Evolutionary conservation across 75 land plant genomes (phyloP).

Genomic region (Selaginella tamariscina): DNA sequence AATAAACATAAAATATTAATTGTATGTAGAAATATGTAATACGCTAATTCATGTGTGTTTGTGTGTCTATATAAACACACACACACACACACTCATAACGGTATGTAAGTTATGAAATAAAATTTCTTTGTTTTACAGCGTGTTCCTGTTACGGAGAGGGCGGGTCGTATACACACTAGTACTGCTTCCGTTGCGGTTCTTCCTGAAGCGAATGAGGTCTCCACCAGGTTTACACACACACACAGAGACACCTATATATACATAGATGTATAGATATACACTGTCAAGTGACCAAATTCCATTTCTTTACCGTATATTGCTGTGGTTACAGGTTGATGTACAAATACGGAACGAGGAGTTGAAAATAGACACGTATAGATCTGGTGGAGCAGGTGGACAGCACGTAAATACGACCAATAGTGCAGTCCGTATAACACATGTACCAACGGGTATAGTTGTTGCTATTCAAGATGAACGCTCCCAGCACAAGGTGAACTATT

Average conservation of each 20-base stretch:
- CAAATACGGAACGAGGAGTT: constrained; percentile 72
- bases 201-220: constrained; percentile 96
- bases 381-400: constrained; percentile 95
- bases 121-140: constrained; percentile 36
- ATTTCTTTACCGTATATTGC: too few species aligned
- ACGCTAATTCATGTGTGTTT: neutral
- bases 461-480: constrained; percentile 93
- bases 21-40: neutral
- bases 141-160: constrained; percentile 87
- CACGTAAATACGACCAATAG: constrained; percentile 87
- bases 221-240: neutral
- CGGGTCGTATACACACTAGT: constrained; percentile 94
- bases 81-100: neutral
- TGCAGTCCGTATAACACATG: constrained; percentile 87
- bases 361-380: constrained; percentile 78
- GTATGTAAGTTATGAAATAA: constrained; percentile 5
- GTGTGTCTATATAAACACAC: neutral
- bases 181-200: constrained; percentile 95
- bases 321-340: constrained; percentile 93
- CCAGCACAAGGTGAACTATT: constrained; percentile 78
- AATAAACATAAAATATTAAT: too few species aligned
- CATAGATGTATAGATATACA: too few species aligned
- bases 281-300: too few species aligned
- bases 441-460: constrained; percentile 61
- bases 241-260: too few species aligned